Conservation (phyloP, 2,329 filamentous ascomycete genomes). For the Biscogniauxia mediterranea region DNA sequence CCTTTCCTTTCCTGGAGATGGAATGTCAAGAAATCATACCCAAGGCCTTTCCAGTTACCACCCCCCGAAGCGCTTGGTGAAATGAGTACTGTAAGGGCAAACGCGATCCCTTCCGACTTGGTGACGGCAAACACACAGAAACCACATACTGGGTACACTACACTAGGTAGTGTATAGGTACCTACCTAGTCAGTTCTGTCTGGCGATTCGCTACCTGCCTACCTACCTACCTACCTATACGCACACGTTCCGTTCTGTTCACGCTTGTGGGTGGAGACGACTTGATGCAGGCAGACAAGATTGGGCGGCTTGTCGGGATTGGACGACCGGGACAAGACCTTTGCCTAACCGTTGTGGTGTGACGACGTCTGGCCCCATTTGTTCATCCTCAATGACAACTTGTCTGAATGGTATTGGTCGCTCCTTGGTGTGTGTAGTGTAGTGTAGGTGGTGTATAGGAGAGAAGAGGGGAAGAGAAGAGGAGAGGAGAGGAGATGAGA, state of each 20-base stretch:
- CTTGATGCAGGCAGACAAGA: neutral
- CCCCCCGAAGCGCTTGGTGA: neutral
- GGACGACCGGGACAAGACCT: neutral
- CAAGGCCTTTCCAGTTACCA: neutral
- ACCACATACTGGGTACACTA: too few species aligned
- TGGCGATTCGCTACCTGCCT: neutral
- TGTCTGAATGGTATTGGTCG: slow-evolving; percentile 16
- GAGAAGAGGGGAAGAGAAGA: neutral
- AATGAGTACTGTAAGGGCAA: neutral
- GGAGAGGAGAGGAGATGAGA: too few species aligned
- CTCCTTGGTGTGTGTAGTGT: neutral
- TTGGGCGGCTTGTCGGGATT: neutral
- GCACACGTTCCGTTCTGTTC: neutral
- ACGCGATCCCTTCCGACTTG: too few species aligned
- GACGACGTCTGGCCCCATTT: slow-evolving; percentile 1
- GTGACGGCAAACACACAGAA: too few species aligned
- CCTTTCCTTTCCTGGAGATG: neutral
- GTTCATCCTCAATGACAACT: slow-evolving; percentile 10
- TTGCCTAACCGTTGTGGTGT: slow-evolving; percentile 7
- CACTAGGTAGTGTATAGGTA: too few species aligned
- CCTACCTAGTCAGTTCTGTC: neutral
- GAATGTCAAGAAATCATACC: neutral
- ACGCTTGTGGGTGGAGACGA: neutral
- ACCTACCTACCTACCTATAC: neutral
- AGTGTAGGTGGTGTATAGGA: neutral